Evolutionary conservation across 2,329 filamentous ascomycete genomes (phyloP).

Genomic region (Neopestalotiopsis sp.): DNA sequence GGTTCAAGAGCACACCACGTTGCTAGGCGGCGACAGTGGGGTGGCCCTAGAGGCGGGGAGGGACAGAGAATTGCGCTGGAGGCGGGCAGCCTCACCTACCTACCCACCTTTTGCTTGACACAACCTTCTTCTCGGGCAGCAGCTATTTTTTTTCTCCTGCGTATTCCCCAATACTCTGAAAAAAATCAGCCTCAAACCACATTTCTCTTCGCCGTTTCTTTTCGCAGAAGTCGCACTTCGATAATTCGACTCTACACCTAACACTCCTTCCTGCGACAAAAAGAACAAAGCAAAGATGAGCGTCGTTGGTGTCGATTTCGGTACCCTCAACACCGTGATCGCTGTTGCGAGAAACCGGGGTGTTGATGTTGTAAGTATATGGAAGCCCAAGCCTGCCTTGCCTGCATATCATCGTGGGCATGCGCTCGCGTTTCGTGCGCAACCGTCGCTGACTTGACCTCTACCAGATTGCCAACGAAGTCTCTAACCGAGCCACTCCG

Average conservation of each 20-base stretch:
- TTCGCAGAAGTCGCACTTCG: conserved; percentile 12
- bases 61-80: conserved; percentile 3
- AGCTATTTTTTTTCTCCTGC: conserved; percentile 16
- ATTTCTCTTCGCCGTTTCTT: conserved; percentile 8
- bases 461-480: conserved; percentile 94
- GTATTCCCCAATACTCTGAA: neutral
- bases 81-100: conserved; percentile 20
- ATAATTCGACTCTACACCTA: neutral
- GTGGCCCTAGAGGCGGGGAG: conserved; percentile 23
- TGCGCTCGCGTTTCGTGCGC: conserved; percentile 13
- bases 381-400: conserved; percentile 23
- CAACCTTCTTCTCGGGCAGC: conserved; percentile 3
- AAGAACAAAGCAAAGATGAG: conserved; percentile 21
- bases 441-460: conserved; percentile 24
- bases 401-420: conserved; percentile 17
- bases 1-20: conserved; percentile 15
- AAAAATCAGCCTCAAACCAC: conserved; percentile 6
- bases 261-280: conserved; percentile 6
- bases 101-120: conserved; percentile 21
- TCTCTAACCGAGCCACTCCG: conserved; percentile 97
- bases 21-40: conserved; percentile 1
- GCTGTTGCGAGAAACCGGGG: conserved; percentile 97
- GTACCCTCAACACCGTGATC: conserved; percentile 95
- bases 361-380: conserved; percentile 90
- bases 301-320: conserved; percentile 82